These are phyloP conservation scores for Fusarium sp. DNA, from an alignment of 2,329 filamentous ascomycete species.

Conservation along the genomic window DNA sequence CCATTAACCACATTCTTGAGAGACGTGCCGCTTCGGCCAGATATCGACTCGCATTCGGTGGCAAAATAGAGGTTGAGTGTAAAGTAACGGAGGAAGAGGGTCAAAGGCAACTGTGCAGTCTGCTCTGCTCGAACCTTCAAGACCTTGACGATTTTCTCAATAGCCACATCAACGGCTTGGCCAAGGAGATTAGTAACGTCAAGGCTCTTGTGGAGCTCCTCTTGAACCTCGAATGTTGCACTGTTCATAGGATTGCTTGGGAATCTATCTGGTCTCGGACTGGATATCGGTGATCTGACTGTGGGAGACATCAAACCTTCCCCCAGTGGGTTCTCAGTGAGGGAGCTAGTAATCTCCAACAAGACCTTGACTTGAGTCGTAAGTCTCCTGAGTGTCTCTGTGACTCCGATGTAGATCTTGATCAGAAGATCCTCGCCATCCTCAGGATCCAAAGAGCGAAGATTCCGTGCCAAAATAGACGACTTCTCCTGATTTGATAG, in stretches of 20 bases:
- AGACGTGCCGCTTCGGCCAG: constrained; percentile 78
- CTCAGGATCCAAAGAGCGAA: constrained; percentile 83
- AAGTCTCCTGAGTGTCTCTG: constrained; percentile 85
- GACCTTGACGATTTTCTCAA: constrained; percentile 80
- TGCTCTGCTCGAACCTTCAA: constrained; percentile 82
- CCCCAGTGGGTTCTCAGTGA: constrained; percentile 58
- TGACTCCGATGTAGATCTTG: constrained; percentile 86
- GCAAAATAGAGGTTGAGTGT: constrained; percentile 85
- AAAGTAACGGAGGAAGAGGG: constrained; percentile 83
- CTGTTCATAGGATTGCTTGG: constrained; percentile 36
- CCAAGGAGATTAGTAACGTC: constrained; percentile 83
- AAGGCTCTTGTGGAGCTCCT: constrained; percentile 80
- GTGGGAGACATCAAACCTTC: constrained; percentile 61
- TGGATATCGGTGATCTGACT: constrained; percentile 64
- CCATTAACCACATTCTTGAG: constrained; percentile 83
- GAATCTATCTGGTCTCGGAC: constrained; percentile 57
- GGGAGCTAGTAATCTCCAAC: constrained; percentile 89
- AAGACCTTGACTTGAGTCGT: constrained; percentile 94
- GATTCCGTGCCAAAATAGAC: constrained; percentile 85
- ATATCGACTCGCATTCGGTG: constrained; percentile 88
- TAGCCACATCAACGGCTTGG: constrained; percentile 83
- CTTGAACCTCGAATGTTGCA: constrained; percentile 67
- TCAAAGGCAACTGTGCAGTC: constrained; percentile 73
- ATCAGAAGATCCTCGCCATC: constrained; percentile 87
- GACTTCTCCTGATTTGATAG: constrained; percentile 90